These are phyloP conservation scores for Sechiopsis laciniata DNA, from an alignment of 306 rosid genomes.

Conservation along the genomic window DNA sequence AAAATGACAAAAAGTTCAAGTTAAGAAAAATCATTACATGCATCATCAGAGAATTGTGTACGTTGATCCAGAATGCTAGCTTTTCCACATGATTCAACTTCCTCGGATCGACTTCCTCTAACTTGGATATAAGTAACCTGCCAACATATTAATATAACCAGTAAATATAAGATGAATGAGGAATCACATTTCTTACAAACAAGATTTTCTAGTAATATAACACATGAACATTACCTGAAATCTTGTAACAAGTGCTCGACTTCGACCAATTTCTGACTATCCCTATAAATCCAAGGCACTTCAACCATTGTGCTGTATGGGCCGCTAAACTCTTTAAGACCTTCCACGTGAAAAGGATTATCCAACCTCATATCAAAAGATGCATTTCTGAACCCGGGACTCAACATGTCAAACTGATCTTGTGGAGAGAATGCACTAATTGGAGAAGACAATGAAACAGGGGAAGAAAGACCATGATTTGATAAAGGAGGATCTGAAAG, in stretches of 20 bases:
- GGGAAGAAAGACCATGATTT: conserved; percentile 70
- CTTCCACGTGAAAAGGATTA: conserved; percentile 84
- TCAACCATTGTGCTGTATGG: conserved; percentile 99
- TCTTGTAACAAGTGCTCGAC: conserved; percentile 68
- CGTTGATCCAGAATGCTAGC: conserved; percentile 93
- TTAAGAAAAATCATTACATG: conserved; percentile 53
- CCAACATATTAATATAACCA: conserved; percentile 22
- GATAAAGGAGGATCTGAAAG: conserved; percentile 71
- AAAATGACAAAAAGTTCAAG: conserved; percentile 10
- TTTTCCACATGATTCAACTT: conserved; percentile 79
- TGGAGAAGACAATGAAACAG: conserved; percentile 75
- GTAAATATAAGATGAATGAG: conserved; percentile 20
- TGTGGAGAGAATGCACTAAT: conserved; percentile 60
- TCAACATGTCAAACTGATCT: conserved; percentile 76
- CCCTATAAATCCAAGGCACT: conserved; percentile 81
- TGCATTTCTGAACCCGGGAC: conserved; percentile 63
- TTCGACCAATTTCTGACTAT: conserved; percentile 58
- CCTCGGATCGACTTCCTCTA: conserved; percentile 74
- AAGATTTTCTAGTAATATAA: not conserved
- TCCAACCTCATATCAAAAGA: conserved; percentile 72
- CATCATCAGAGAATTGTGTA: conserved; percentile 95
- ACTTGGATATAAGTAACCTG: conserved; percentile 65
- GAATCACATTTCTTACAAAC: not conserved
- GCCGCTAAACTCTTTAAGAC: conserved; percentile 89
- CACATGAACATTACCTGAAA: conserved; percentile 51